These are phyloP conservation scores for Arabis hirsuta DNA, from an alignment of 345 rosid genomes.

Conservation along the genomic window DNA sequence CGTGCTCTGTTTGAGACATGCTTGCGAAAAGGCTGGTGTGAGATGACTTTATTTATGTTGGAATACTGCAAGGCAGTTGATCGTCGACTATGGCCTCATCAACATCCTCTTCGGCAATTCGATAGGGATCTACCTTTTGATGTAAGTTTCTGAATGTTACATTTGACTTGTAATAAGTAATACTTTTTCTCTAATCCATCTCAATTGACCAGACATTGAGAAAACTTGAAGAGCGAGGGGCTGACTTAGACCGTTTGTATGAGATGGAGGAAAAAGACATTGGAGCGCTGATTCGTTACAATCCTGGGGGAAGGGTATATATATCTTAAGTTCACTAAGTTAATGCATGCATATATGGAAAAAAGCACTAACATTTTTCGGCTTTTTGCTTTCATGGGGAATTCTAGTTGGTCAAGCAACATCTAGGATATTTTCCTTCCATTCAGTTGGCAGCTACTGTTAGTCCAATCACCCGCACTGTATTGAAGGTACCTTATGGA, in stretches of 20 bases:
- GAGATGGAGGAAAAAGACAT: conserved; percentile 98
- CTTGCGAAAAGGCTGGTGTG: conserved; percentile 90
- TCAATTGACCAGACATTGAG: conserved; percentile 63
- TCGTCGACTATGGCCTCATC: conserved; percentile 96
- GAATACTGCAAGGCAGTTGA: conserved; percentile 99
- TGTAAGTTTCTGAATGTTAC: conserved; percentile 53
- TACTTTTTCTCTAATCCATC: conserved; percentile 32
- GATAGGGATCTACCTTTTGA: conserved; percentile 81
- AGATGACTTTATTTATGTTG: conserved; percentile 89
- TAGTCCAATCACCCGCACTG: conserved; percentile 98
- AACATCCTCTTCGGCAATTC: conserved; percentile 94
- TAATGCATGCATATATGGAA: conserved; percentile 10
- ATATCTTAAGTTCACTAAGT: conserved; percentile 31
- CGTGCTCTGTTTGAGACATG: conserved; percentile 95
- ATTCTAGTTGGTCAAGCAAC: conserved; percentile 81
- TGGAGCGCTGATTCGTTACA: conserved; percentile 90
- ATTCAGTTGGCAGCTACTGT: conserved; percentile 83
- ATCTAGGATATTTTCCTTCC: conserved; percentile 80
- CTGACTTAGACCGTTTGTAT: conserved; percentile 73
- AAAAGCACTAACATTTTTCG: conserved; percentile 28
- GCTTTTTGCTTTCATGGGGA: conserved; percentile 32
- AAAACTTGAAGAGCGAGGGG: conserved; percentile 96
- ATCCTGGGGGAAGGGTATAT: conserved; percentile 88
- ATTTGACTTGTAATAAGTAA: conserved; percentile 24
- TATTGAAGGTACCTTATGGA: conserved; percentile 72